A percentile compares a stretch with the other conserved stretches of the same genome.
Conservation (phyloP, 2,329 filamentous ascomycete genomes). For the Hypoxylon sp. region DNA sequence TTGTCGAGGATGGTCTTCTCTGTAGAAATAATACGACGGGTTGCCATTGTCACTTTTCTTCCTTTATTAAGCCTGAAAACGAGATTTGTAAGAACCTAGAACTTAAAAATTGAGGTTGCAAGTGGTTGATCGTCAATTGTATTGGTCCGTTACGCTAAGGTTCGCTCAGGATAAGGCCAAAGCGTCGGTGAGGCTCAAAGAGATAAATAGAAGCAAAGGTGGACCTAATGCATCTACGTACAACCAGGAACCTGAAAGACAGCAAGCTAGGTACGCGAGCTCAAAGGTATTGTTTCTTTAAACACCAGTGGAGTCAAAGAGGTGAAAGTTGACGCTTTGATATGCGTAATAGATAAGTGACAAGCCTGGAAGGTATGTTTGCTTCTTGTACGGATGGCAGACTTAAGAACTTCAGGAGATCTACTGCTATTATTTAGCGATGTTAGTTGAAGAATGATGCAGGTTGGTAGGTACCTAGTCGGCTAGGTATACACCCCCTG, state of each 20-base stretch:
- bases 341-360: background rate
- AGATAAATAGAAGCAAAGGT: slow-evolving; percentile 10
- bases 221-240: slow-evolving; percentile 1
- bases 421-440: background rate
- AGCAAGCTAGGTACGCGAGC: background rate
- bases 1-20: slow-evolving; percentile 78
- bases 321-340: background rate
- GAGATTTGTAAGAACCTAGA: background rate
- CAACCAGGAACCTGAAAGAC: background rate
- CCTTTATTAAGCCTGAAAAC: slow-evolving; percentile 2
- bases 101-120: background rate
- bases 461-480: background rate
- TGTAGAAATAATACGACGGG: slow-evolving; percentile 73
- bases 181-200: slow-evolving; percentile 32
- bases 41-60: slow-evolving; percentile 71
- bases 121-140: slow-evolving; percentile 9
- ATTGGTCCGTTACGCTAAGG: slow-evolving; percentile 19
- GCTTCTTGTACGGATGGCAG: background rate
- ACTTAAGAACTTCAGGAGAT: background rate
- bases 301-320: background rate
- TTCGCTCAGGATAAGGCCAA: slow-evolving; percentile 2
- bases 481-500: slow-evolving; percentile 8
- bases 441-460: background rate
- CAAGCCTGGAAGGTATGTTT: background rate
- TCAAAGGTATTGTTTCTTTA: slow-evolving; percentile 2